These are phyloP conservation scores for Dimocarpus longan DNA, from an alignment of 345 rosid species.

Conservation along the genomic window DNA sequence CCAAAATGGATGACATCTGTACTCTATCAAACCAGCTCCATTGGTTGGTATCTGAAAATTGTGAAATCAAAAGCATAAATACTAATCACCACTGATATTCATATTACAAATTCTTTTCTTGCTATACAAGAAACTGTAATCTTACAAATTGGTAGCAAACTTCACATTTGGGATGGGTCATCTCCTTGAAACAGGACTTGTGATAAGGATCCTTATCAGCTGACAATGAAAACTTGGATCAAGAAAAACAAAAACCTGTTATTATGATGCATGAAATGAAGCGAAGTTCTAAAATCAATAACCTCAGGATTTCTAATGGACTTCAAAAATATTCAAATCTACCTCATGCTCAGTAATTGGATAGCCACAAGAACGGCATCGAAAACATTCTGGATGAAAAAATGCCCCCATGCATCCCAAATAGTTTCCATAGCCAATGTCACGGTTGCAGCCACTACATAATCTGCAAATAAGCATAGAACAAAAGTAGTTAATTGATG, in stretches of 20 bases:
- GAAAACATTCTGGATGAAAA: constrained; percentile 91
- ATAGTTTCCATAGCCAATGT: constrained; percentile 72
- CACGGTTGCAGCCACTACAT: constrained; percentile 75
- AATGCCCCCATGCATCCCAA: constrained; percentile 79
- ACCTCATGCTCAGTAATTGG: constrained; percentile 92
- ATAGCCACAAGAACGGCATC: constrained; percentile 64
- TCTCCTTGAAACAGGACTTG: constrained; percentile 87
- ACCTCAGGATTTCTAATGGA: background rate
- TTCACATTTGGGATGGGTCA: constrained; percentile 94
- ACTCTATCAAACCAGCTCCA: constrained; percentile 85
- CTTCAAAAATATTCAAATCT: background rate
- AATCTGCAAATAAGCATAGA: constrained; percentile 41
- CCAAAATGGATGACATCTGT: constrained; percentile 97
- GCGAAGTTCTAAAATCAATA: background rate
- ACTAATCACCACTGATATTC: background rate
- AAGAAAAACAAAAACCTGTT: constrained; percentile 41
- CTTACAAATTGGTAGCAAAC: constrained; percentile 94
- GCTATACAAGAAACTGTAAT: background rate
- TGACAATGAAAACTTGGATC: constrained; percentile 75
- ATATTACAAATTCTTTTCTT: background rate
- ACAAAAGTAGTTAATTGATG: no score
- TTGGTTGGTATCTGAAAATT: constrained; percentile 75
- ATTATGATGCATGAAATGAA: constrained; percentile 13
- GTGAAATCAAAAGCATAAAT: background rate
- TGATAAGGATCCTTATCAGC: constrained; percentile 78